Evolutionary conservation across 148 eudicot species (phyloP).

Genomic region (Rhododendron molle): DNA sequence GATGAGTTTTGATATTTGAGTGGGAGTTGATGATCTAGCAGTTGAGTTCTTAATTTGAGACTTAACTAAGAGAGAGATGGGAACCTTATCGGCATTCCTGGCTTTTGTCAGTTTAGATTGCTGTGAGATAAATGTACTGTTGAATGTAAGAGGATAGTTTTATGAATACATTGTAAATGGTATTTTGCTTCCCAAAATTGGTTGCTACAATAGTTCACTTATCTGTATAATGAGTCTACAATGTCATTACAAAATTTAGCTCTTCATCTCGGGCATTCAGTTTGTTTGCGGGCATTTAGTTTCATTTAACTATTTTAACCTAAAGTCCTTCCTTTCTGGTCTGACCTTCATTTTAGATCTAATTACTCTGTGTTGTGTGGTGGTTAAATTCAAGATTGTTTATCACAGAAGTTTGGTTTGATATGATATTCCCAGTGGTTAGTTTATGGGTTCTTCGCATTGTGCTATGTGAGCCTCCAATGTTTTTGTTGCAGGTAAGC

Average conservation of each 20-base stretch:
- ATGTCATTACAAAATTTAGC: neutral
- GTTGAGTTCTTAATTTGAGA: neutral
- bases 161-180: neutral
- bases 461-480: neutral
- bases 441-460: neutral
- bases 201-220: neutral
- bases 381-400: neutral
- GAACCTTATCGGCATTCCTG: neutral
- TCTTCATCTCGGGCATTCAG: neutral
- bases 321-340: neutral
- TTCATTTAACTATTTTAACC: neutral
- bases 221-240: neutral
- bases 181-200: neutral
- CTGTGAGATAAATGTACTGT: neutral
- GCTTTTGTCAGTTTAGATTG: neutral
- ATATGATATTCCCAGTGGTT: neutral
- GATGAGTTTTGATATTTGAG: neutral
- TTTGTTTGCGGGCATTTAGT: neutral
- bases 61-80: neutral
- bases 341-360: neutral
- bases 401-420: neutral
- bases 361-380: neutral
- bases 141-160: neutral
- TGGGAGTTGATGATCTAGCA: neutral
- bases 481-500: conserved; percentile 52